Conservation (phyloP, 345 rosid species). For the Diplotaxis tenuifolia region DNA sequence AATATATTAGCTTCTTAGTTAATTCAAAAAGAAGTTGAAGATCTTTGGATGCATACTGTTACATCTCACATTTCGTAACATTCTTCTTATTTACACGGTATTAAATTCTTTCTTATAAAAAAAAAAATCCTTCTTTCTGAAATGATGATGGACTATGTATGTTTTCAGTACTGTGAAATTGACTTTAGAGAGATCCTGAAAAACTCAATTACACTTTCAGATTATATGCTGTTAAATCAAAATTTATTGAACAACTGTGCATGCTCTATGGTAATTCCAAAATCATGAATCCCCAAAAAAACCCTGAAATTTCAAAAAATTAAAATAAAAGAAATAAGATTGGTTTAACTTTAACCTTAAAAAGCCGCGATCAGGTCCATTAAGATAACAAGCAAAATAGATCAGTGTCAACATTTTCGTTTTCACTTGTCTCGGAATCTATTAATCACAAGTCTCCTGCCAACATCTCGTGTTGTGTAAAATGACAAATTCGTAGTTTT, state of each 20-base stretch:
- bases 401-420: neutral
- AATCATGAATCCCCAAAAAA: neutral
- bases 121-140: no score
- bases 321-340: neutral
- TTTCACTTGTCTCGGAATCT: neutral
- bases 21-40: neutral
- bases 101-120: neutral
- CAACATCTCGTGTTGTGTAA: no score
- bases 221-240: neutral
- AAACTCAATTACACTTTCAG: neutral
- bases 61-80: neutral
- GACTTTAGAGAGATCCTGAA: neutral
- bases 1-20: neutral
- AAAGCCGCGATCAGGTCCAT: neutral
- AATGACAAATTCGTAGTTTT: neutral
- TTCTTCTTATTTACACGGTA: neutral
- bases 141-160: neutral
- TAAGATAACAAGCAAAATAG: no score
- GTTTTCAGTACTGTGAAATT: neutral
- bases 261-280: neutral
- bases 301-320: neutral
- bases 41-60: neutral
- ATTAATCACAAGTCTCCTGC: neutral
- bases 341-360: neutral
- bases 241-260: neutral